Base-by-base conservation (phyloP, 768 basidiomycete species). In the Tylopilus sp. region DNA sequence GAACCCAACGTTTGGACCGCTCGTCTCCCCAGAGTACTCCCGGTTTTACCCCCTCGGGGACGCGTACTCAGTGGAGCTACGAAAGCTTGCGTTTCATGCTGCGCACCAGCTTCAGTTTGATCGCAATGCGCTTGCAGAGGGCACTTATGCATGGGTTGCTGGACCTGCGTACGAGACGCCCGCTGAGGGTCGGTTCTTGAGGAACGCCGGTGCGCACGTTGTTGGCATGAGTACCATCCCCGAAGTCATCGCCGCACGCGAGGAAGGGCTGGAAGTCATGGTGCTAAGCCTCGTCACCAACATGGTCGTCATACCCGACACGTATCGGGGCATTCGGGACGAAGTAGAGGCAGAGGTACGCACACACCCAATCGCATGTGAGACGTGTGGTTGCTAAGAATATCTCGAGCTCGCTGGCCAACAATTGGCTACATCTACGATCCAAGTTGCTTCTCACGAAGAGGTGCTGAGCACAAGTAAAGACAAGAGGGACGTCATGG, bases 161-260 rank as follows among this genome's bases (percentile, higher is more conserved):
- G 92, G 93, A 0, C 92, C 93, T 13, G 88, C 90, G 8, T 95
- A 95, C 63, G 92, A 95, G 70, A 90, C 88, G 1, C 83, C 87
- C 3, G 91, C 90, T 0, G 92, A 95, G 59, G 92, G 91, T 28
- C 75, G 84, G 43, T 83, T 93, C 70, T 71, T 95, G 36, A 73
- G 86, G 15, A 69, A 71, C 8, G 82, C 81, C 0, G 92, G 92
- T 3, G 92, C 86, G 1, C 90, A 91, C 59, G 87, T 93, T n/a
- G 92, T 94, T 2, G 92, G 92, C 2, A 95, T 95, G 92, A 91
- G 88, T 58, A 95, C 93, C 0, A 80, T 94, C 15, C 92, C 91
- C 0, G 92, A 95, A 69, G 92, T 95, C 22, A 73, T 93, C 21
- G 87, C 82, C 0, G 92, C 87, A 9, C 70, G 82, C 43, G 83